Conservation (phyloP, 371 early-diverging fungal genomes). For the Mucor plumbeus region DNA sequence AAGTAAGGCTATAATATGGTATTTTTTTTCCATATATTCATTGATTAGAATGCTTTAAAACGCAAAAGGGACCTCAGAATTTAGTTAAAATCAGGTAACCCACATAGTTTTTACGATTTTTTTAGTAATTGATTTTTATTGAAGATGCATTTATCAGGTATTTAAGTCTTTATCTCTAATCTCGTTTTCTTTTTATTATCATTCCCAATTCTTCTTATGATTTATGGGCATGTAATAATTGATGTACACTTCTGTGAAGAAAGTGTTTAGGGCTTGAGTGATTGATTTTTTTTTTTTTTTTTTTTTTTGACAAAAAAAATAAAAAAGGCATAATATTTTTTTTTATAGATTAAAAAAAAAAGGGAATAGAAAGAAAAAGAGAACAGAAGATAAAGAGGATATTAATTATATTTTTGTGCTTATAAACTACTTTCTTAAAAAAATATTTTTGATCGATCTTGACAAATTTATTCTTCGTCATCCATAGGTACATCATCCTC, state of each 20-base stretch:
- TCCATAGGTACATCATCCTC: conserved; percentile 45
- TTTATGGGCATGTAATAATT: background rate
- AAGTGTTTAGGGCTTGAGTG: background rate
- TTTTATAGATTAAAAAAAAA: background rate
- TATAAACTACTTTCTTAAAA: background rate
- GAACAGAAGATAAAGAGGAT: conserved; percentile 3
- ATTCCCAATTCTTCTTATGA: background rate
- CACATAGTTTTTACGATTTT: too few species aligned
- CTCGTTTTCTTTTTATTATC: conserved; percentile 2
- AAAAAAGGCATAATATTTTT: conserved; percentile 1
- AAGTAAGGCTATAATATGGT: too few species aligned
- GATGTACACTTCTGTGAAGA: background rate
- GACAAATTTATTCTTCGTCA: conserved; percentile 19
- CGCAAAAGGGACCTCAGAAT: too few species aligned
- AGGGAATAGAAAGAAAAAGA: conserved; percentile 3
- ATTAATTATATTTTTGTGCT: background rate
- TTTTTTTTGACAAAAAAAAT: conserved; percentile 1
- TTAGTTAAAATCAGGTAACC: too few species aligned
- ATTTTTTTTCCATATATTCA: too few species aligned
- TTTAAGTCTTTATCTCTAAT: conserved; percentile 1
- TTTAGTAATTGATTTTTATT: background rate
- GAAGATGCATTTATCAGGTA: background rate
- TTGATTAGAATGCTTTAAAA: too few species aligned
- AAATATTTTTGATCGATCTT: background rate
- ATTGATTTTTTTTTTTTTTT: background rate